Evolutionary conservation across 2,329 filamentous ascomycete genomes (phyloP).

Genomic region (Endocalyx cinctus): DNA sequence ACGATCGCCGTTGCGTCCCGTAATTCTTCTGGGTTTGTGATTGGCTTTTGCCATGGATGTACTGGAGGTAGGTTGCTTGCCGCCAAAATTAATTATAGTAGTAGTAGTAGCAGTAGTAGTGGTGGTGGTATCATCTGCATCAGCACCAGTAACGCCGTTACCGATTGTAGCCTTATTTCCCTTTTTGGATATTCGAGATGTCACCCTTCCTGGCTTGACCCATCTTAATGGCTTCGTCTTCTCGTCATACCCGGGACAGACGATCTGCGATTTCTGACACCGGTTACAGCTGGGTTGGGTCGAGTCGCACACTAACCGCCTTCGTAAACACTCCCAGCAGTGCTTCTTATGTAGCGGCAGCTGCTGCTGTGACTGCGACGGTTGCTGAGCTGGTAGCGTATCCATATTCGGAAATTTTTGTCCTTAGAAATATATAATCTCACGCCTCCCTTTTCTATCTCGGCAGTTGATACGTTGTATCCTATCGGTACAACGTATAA

Average conservation of each 20-base stretch:
- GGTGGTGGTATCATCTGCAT: too few species aligned
- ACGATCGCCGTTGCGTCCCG: too few species aligned
- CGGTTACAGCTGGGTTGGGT: conserved; percentile 31
- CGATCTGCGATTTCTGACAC: conserved; percentile 27
- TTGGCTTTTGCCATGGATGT: too few species aligned
- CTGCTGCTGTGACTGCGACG: too few species aligned
- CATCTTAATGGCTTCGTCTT: conserved; percentile 34
- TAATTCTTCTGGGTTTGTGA: conserved; percentile 2
- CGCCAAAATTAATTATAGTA: too few species aligned
- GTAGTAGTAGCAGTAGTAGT: too few species aligned
- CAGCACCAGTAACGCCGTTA: too few species aligned
- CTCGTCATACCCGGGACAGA: conserved; percentile 36
- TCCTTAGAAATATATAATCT: conserved; percentile 4
- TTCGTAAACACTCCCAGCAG: conserved; percentile 40
- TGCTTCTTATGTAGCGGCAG: too few species aligned
- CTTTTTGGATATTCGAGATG: conserved; percentile 21
- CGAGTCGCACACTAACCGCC: conserved; percentile 35
- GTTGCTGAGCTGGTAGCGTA: neutral
- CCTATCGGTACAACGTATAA: too few species aligned
- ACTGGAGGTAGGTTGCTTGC: too few species aligned
- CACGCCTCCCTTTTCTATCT: too few species aligned
- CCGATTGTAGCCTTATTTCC: conserved; percentile 4
- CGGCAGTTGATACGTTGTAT: too few species aligned
- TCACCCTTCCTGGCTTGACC: conserved; percentile 33
- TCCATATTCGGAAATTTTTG: conserved; percentile 1